These are phyloP conservation scores for Candida neerlandica DNA, from an alignment of 1,139 yeast species.

Conservation along the genomic window DNA sequence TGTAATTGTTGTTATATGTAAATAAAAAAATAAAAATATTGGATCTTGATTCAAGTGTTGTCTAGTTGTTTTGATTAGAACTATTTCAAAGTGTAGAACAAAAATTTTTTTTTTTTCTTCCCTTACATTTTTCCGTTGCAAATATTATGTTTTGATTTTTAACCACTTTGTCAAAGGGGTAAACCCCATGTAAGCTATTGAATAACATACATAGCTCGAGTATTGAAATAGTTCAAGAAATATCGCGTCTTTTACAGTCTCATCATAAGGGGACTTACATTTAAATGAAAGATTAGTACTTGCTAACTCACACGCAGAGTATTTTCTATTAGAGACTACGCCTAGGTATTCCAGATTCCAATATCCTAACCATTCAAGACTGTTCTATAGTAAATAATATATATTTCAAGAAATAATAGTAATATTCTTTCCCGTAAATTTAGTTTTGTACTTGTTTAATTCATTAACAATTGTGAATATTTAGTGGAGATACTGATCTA, in stretches of 20 bases:
- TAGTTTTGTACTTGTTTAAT: background rate
- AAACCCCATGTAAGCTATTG: no score
- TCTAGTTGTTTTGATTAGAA: background rate
- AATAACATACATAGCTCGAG: no score
- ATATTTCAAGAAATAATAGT: conserved; percentile 1
- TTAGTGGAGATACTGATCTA: background rate
- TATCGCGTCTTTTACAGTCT: no score
- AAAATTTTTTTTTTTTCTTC: background rate
- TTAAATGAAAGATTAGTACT: no score
- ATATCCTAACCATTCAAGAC: background rate
- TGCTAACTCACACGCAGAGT: no score
- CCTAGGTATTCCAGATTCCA: no score
- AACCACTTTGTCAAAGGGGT: background rate
- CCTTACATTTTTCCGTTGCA: background rate
- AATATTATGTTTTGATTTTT: background rate
- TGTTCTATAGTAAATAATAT: background rate
- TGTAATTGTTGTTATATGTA: background rate
- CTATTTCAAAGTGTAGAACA: background rate
- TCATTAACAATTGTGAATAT: background rate
- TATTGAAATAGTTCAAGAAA: no score
- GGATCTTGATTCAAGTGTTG: background rate
- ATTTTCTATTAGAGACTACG: no score
- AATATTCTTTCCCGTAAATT: background rate
- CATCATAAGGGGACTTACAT: no score
- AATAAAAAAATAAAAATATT: background rate